These are phyloP conservation scores for Opeltia flavorubescens DNA, from an alignment of 495 filamentous ascomycete genomes.

Conservation along the genomic window DNA sequence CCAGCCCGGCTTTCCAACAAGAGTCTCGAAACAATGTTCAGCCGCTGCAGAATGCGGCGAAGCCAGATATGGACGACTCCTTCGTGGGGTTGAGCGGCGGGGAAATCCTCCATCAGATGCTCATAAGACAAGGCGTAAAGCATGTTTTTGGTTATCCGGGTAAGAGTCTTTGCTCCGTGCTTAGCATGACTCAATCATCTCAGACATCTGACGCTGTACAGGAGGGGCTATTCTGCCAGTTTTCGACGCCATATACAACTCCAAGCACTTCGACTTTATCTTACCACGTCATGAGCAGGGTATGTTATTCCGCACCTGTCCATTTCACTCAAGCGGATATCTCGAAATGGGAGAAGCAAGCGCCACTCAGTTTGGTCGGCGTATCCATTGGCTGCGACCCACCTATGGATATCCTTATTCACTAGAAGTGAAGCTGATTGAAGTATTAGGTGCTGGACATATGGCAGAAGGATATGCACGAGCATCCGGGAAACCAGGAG, in stretches of 20 bases:
- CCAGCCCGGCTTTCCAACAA: constrained; percentile 62
- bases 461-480: constrained; percentile 54
- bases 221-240: constrained; percentile 36
- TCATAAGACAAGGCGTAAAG: constrained; percentile 81
- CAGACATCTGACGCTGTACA: constrained; percentile 23
- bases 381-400: too few relatives aligned
- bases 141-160: constrained; percentile 11
- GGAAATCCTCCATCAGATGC: constrained; percentile 99
- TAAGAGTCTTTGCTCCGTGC: neutral
- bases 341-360: neutral
- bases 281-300: constrained; percentile 45
- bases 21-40: constrained; percentile 51
- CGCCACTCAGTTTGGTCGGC: too few relatives aligned
- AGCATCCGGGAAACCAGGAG: constrained; percentile 43
- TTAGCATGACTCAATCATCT: constrained; percentile 7
- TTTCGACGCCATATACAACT: constrained; percentile 53
- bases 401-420: neutral
- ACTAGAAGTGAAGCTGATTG: neutral
- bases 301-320: neutral
- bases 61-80: constrained; percentile 59
- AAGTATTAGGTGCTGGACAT: constrained; percentile 38
- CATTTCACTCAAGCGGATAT: neutral
- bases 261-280: constrained; percentile 46
- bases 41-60: constrained; percentile 46
- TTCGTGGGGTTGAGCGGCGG: constrained; percentile 94